Evolutionary conservation across 768 basidiomycete genomes (phyloP).

Genomic region (Agaricus bisporus): DNA sequence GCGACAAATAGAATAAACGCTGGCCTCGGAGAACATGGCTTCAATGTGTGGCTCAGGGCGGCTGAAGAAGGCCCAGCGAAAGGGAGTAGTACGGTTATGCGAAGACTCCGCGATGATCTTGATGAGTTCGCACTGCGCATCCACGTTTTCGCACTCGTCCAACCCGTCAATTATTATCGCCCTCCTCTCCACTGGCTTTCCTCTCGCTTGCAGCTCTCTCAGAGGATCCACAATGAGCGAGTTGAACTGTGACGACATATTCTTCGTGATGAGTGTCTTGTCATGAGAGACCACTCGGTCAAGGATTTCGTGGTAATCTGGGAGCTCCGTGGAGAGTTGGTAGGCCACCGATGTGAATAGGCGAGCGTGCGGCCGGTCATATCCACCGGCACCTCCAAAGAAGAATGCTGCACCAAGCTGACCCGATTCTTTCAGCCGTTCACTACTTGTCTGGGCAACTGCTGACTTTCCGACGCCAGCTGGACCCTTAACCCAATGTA

Average conservation of each 20-base stretch:
- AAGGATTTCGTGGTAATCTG: not conserved
- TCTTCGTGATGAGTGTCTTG: not conserved
- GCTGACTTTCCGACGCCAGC: constrained; percentile 9
- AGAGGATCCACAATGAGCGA: not conserved
- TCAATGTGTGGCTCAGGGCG: not conserved
- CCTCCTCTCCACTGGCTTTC: not conserved
- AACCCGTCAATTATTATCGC: not conserved
- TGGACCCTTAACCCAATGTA: constrained; percentile 4
- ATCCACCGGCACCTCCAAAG: not conserved
- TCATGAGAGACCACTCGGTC: not conserved
- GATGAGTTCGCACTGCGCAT: not conserved
- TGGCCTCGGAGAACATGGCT: not conserved
- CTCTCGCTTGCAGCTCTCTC: not conserved
- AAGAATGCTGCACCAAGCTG: constrained; percentile 9
- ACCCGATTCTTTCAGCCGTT: not conserved
- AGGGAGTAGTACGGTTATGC: not conserved
- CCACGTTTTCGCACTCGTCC: not conserved
- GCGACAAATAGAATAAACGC: not conserved
- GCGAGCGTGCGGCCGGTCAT: not conserved
- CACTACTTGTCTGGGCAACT: constrained; percentile 2
- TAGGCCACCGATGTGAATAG: constrained; percentile 5
- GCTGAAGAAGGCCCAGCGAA: constrained; percentile 4
- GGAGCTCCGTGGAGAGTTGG: not conserved
- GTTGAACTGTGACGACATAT: not conserved
- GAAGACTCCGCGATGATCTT: not conserved